phyloP scores from a whole-genome alignment of 306 rosid species.

The Casuarina equisetifolia region DNA sequence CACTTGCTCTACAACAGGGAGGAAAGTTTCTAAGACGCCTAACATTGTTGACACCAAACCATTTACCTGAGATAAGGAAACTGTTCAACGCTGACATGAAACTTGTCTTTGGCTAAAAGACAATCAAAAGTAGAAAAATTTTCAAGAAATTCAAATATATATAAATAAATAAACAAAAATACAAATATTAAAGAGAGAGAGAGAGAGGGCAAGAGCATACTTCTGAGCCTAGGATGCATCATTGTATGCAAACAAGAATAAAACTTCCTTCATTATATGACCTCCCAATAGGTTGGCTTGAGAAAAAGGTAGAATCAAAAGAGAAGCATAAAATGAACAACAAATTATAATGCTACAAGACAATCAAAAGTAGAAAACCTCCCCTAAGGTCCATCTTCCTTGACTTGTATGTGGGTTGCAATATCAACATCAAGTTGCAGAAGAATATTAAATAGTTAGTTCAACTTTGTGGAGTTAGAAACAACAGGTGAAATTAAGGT shows the following conservation, averaged over 20 bases:
- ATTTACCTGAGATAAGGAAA: conserved; percentile 86
- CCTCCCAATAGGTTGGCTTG: conserved; percentile 1
- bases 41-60: background rate
- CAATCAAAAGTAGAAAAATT: background rate
- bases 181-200: background rate
- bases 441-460: conserved; percentile 28
- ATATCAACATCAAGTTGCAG: conserved; percentile 72
- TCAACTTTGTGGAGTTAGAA: conserved; percentile 12
- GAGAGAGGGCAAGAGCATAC: conserved; percentile 36
- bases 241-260: conserved; percentile 8
- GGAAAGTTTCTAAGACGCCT: conserved; percentile 3
- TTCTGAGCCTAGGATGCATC: conserved; percentile 90
- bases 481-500: background rate
- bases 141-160: no score
- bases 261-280: conserved; percentile 18
- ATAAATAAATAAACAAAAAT: no score
- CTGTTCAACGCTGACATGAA: conserved; percentile 84
- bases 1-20: conserved; percentile 10
- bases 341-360: background rate
- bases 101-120: conserved; percentile 75
- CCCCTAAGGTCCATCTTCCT: conserved; percentile 87
- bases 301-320: background rate
- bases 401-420: conserved; percentile 76
- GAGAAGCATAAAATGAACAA: background rate
- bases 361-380: conserved; percentile 59